Percentiles rank a stretch among this genome's conserved stretches.
These are phyloP conservation scores for Bodo saltans DNA, from an alignment of 78 protist genomes.

Conservation along the genomic window DNA sequence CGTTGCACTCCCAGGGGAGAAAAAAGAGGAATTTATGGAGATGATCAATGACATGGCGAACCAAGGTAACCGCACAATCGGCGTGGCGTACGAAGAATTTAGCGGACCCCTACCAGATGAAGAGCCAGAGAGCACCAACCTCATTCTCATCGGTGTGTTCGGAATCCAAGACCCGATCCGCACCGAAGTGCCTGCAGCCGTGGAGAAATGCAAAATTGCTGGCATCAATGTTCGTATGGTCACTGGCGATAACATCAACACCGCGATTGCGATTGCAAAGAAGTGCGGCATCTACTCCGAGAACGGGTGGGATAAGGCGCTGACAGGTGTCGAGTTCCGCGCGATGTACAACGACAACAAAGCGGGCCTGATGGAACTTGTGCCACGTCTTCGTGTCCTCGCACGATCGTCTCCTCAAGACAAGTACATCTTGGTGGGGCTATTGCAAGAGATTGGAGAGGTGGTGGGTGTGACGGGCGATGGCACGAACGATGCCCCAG, in stretches of 20 bases:
- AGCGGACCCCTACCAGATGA: not conserved
- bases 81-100: slow-evolving; percentile 16
- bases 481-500: slow-evolving; percentile 98
- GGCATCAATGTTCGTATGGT: slow-evolving; percentile 78
- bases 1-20: slow-evolving; percentile 3
- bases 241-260: slow-evolving; percentile 79
- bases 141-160: slow-evolving; percentile 18
- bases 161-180: slow-evolving; percentile 73
- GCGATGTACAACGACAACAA: slow-evolving; percentile 38
- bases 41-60: slow-evolving; percentile 31
- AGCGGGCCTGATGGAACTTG: slow-evolving; percentile 72
- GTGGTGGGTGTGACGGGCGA: slow-evolving; percentile 96
- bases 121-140: not conserved
- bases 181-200: slow-evolving; percentile 62
- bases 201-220: slow-evolving; percentile 58
- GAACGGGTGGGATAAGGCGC: slow-evolving; percentile 39
- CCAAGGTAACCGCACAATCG: slow-evolving; percentile 28
- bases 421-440: slow-evolving; percentile 77
- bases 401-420: slow-evolving; percentile 92
- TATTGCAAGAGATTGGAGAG: slow-evolving; percentile 57
- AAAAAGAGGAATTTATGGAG: not conserved
- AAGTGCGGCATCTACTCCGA: slow-evolving; percentile 62
- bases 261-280: slow-evolving; percentile 77
- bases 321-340: slow-evolving; percentile 59
- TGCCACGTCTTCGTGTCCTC: slow-evolving; percentile 77